Evolutionary conservation across 2,329 filamentous ascomycete genomes (phyloP).

Genomic region (Amauroascus verrucosus): DNA sequence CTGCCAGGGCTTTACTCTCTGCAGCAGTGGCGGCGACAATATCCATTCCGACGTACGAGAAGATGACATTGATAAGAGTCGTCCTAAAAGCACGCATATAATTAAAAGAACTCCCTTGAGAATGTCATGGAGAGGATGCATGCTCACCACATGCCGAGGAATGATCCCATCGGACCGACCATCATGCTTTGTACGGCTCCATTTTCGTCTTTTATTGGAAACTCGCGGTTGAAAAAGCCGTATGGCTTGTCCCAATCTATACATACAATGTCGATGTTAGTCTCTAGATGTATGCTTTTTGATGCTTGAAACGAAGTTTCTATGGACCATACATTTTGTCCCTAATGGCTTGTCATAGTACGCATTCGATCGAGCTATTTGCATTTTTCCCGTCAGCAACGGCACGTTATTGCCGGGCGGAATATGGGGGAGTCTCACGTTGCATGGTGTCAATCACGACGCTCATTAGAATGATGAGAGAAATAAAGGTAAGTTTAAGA

Average conservation of each 20-base stretch:
- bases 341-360: slow-evolving; percentile 31
- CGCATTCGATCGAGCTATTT: slow-evolving; percentile 27
- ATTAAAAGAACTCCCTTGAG: not conserved
- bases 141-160: slow-evolving; percentile 34
- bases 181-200: slow-evolving; percentile 24
- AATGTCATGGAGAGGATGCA: not conserved
- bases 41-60: slow-evolving; percentile 38
- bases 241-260: slow-evolving; percentile 31
- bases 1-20: slow-evolving; percentile 35
- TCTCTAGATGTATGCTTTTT: not conserved
- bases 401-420: not conserved
- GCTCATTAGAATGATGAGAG: slow-evolving; percentile 35
- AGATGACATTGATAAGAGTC: slow-evolving; percentile 33
- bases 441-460: slow-evolving; percentile 32
- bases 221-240: slow-evolving; percentile 30
- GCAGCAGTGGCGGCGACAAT: slow-evolving; percentile 37
- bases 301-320: not conserved
- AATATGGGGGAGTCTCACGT: slow-evolving; percentile 18
- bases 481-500: slow-evolving; percentile 32
- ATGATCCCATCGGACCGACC: slow-evolving; percentile 27
- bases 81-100: slow-evolving; percentile 32
- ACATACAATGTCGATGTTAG: slow-evolving; percentile 10
- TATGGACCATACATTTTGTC: slow-evolving; percentile 26
- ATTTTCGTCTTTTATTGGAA: slow-evolving; percentile 26
- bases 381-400: not conserved